Evolutionary conservation across 129 eudicot genomes (phyloP).

Genomic region (Ambrosia artemisiifolia): DNA sequence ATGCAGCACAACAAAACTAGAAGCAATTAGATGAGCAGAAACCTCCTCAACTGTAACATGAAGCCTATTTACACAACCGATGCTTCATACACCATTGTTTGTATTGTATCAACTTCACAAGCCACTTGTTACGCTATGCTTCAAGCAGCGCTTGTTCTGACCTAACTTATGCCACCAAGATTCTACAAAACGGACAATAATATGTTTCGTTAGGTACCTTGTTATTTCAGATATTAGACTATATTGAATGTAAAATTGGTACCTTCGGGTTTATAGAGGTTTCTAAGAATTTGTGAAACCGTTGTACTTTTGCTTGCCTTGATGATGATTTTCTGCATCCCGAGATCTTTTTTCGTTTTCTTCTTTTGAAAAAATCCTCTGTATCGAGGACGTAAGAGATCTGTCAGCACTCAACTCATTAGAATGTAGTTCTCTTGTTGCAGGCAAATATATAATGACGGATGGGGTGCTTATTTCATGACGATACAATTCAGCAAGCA

Average conservation of each 20-base stretch:
- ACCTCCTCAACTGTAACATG: constrained; percentile 21
- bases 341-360: constrained; percentile 23
- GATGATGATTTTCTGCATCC: constrained; percentile 21
- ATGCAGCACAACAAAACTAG: constrained; percentile 26
- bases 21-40: constrained; percentile 28
- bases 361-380: constrained; percentile 68
- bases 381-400: constrained; percentile 95
- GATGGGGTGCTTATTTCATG: not conserved
- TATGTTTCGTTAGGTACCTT: not conserved
- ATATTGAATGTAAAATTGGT: not conserved
- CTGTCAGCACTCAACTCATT: constrained; percentile 46
- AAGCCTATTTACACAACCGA: constrained; percentile 34
- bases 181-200: constrained; percentile 22
- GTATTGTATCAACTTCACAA: constrained; percentile 27
- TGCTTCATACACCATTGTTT: constrained; percentile 13
- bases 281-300: constrained; percentile 59
- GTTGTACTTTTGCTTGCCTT: constrained; percentile 44
- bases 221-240: not conserved
- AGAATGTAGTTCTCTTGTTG: constrained; percentile 7
- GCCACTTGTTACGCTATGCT: constrained; percentile 14
- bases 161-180: constrained; percentile 20
- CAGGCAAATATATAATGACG: not conserved
- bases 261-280: constrained; percentile 33
- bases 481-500: not conserved
- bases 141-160: constrained; percentile 4